These are phyloP conservation scores for Backusella morwellensis DNA, from an alignment of 192 early-diverging fungal genomes.

Conservation along the genomic window DNA sequence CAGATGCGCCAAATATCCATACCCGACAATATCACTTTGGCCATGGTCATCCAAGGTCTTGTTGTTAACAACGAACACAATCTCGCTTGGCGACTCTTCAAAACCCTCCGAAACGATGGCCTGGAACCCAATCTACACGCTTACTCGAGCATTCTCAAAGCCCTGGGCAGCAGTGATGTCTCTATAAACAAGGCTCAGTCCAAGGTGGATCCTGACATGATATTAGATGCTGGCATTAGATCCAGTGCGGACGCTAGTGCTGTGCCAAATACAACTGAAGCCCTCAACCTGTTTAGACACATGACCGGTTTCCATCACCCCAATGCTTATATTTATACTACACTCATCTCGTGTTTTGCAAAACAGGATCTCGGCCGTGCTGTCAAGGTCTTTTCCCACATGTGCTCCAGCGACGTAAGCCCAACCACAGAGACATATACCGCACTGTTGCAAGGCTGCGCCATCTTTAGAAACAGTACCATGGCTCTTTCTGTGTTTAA, in stretches of 20 bases:
- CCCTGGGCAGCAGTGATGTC: neutral
- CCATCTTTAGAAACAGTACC: constrained; percentile 22
- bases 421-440: constrained; percentile 24
- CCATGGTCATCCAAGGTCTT: constrained; percentile 30
- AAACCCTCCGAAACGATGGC: neutral
- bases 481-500: constrained; percentile 16
- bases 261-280: constrained; percentile 9
- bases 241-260: neutral
- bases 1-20: constrained; percentile 11
- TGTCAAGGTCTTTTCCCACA: constrained; percentile 22
- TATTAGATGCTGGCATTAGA: constrained; percentile 8
- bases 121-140: constrained; percentile 26
- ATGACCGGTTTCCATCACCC: constrained; percentile 19
- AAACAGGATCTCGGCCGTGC: constrained; percentile 21
- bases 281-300: constrained; percentile 14
- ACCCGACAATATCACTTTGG: constrained; percentile 29
- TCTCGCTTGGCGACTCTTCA: constrained; percentile 29
- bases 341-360: constrained; percentile 34
- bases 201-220: neutral
- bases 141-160: constrained; percentile 17
- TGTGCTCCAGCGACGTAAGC: constrained; percentile 14
- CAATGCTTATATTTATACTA: constrained; percentile 34
- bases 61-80: constrained; percentile 24
- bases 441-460: constrained; percentile 32
- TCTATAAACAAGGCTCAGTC: neutral